Evolutionary conservation across 768 basidiomycete genomes (phyloP), one percentile per base, ranked within the genome.

Genomic region (Chalciporus chontae): DNA sequence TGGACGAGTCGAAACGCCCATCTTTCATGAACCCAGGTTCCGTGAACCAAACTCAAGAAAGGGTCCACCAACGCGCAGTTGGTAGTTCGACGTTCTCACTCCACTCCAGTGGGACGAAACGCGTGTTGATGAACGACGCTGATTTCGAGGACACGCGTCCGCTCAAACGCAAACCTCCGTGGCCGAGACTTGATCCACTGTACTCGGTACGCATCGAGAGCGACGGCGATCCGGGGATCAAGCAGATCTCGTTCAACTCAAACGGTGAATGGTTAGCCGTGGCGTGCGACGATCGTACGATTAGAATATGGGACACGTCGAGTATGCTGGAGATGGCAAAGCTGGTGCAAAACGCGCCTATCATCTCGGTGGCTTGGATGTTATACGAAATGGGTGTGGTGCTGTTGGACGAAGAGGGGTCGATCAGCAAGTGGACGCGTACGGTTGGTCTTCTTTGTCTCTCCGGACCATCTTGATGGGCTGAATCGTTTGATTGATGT

Each of bases 281-380:
- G 47, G 72, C 69, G 53, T 85, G 85, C 79, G 64, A 71, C 36
- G 84, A 87, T 66, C 72, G 69, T 29, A 79, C 81, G 18, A 69
- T 86, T 42, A 81, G 85, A 40, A 77, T 87, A 61, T 85, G 82
- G 82, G 75, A 74, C 54, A 83, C 73, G 51, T 47, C 60, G 27
- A 69, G 57, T 23, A 68, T 65, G 13, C 61, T 63, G 37, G 86
- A 87, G 66, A 69, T 81, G 42, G 82, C 80, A 8, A 72, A 77
- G 39, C 68, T 87, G 41, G 65, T 73, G 18, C 81, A 84, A 55
- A 77, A 75, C 57, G 67, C 77, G 40, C 67, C 68, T 2, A 67
- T 82, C 7, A 63, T 77, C 18, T 71, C 73, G 7, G 70, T 80
- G 8, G 73, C 72, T 42, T 87, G 85, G 85, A 72, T 85, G 71